Conservation (phyloP, 768 basidiomycete species). For the Xerocomus potaroensis region DNA sequence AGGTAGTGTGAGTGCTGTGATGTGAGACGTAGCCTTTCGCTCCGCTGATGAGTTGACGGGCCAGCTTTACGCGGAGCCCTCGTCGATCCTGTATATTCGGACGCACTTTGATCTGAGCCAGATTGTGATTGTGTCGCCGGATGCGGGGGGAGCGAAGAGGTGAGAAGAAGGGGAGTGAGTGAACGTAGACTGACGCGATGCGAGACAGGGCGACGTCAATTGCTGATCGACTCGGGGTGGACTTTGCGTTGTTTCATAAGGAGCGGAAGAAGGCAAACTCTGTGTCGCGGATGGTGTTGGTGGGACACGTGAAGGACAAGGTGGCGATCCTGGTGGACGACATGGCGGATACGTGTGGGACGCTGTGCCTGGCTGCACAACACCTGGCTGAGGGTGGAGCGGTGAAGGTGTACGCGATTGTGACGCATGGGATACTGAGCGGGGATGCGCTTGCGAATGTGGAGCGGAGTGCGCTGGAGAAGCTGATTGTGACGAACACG, state of each 20-base stretch:
- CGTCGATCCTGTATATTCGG: slow-evolving; percentile 91
- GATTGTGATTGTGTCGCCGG: slow-evolving; percentile 94
- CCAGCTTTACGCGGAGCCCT: slow-evolving; percentile 93
- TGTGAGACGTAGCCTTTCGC: slow-evolving; percentile 1
- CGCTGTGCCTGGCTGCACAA: slow-evolving; percentile 85
- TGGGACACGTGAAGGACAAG: slow-evolving; percentile 91
- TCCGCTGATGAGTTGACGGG: slow-evolving; percentile 18
- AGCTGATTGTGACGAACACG: slow-evolving; percentile 98
- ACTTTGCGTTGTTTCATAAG: slow-evolving; percentile 99
- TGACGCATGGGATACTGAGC: slow-evolving; percentile 94
- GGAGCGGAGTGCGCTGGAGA: slow-evolving; percentile 72
- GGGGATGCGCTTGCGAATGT: slow-evolving; percentile 81
- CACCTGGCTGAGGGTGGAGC: slow-evolving; percentile 91
- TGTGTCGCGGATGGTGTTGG: slow-evolving; percentile 92
- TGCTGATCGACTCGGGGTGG: slow-evolving; percentile 92
- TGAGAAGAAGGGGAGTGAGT: slow-evolving; percentile 28
- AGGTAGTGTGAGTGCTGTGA: slow-evolving; percentile 46
- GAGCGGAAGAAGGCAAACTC: slow-evolving; percentile 97
- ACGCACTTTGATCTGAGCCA: slow-evolving; percentile 80
- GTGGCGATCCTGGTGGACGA: slow-evolving; percentile 95
- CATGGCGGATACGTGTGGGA: slow-evolving; percentile 97
- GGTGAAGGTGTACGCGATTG: slow-evolving; percentile 79
- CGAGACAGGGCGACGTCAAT: slow-evolving; percentile 85
- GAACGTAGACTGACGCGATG: slow-evolving; percentile 15
- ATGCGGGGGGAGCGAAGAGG: slow-evolving; percentile 98